Evolutionary conservation across 495 filamentous ascomycete genomes (phyloP).

Genomic region (Daldinia concentrica): DNA sequence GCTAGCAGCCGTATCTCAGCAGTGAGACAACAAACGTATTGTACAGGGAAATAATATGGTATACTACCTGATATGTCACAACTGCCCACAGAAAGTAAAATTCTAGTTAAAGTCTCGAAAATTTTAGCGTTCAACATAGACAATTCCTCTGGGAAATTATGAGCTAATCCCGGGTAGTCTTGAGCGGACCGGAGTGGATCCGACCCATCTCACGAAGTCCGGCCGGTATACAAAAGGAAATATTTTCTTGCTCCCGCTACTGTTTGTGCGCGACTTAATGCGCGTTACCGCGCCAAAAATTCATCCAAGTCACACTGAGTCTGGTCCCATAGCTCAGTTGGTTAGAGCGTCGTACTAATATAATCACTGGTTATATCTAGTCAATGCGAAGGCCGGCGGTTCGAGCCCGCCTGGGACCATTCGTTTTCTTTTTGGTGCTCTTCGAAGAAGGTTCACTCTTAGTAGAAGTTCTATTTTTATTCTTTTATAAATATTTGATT

Average conservation of each 20-base stretch:
- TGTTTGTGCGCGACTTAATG: neutral
- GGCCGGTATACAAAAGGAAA: neutral
- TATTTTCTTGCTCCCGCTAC: neutral
- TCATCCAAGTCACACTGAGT: neutral
- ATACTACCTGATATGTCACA: no score
- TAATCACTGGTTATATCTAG: neutral
- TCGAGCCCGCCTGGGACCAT: conserved; percentile 35
- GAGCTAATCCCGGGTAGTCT: neutral
- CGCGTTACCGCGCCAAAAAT: neutral
- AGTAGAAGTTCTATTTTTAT: neutral
- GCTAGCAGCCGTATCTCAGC: neutral
- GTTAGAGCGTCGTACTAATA: conserved; percentile 37
- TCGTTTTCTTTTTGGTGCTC: neutral
- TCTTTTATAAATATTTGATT: neutral
- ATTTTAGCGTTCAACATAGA: no score
- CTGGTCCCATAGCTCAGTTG: conserved; percentile 35
- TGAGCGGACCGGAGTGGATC: neutral
- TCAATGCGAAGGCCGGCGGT: conserved; percentile 34
- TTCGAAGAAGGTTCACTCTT: neutral
- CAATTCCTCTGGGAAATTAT: no score
- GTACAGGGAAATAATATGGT: no score
- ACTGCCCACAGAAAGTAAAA: no score
- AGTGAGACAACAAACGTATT: no score
- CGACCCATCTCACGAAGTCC: neutral
- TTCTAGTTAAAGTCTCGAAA: no score